phyloP scores from a whole-genome alignment of 169 alveolate genomes.

The Plasmodium coatneyi region DNA sequence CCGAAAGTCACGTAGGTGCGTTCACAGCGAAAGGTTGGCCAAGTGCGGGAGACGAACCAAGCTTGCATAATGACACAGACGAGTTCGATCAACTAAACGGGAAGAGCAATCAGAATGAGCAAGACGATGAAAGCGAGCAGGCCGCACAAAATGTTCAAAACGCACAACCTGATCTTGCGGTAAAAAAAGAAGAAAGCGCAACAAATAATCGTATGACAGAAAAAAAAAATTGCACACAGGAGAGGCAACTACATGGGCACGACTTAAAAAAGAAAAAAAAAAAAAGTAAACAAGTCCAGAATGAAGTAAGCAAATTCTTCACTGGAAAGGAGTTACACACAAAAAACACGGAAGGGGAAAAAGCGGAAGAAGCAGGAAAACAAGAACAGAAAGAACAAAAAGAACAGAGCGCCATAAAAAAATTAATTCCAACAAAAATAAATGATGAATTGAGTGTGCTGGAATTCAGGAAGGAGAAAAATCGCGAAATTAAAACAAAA shows the following conservation, averaged over 20 bases:
- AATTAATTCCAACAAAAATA: neutral
- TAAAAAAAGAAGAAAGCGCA: neutral
- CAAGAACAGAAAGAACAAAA: neutral
- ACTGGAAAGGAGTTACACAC: neutral
- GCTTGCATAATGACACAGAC: neutral
- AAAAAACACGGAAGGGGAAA: neutral
- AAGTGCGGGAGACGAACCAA: neutral
- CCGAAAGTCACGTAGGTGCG: neutral
- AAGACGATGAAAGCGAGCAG: neutral
- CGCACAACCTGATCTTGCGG: neutral
- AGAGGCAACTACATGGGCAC: neutral
- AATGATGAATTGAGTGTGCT: slow-evolving; percentile 31
- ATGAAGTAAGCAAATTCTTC: neutral
- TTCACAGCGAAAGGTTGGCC: neutral
- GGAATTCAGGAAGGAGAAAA: slow-evolving; percentile 28
- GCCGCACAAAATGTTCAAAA: neutral
- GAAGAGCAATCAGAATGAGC: neutral
- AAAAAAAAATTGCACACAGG: slow-evolving; percentile 3
- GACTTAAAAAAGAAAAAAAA: slow-evolving; percentile 13
- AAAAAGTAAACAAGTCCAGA: slow-evolving; percentile 1
- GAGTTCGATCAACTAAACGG: neutral
- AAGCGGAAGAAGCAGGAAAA: neutral
- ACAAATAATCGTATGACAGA: slow-evolving; percentile 9
- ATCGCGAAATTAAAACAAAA: slow-evolving; percentile 32
- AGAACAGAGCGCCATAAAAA: neutral